Percentiles rank a stretch among this genome's conserved stretches.
phyloP scores from a whole-genome alignment of 495 filamentous ascomycete species.

The Penicillium coprophilum region DNA sequence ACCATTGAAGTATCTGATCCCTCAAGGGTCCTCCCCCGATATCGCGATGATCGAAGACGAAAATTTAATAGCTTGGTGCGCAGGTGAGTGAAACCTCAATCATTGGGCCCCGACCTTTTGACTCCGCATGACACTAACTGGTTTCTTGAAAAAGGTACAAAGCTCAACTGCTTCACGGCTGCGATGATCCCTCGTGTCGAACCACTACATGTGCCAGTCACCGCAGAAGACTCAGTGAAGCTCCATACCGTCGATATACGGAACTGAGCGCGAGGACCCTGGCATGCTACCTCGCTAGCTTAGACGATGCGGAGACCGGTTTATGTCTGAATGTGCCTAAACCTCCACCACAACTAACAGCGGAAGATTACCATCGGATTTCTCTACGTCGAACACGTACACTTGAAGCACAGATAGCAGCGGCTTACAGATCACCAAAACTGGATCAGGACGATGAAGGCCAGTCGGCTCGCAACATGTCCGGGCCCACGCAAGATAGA shows the following conservation, averaged over 20 bases:
- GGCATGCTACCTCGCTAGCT: conserved; percentile 73
- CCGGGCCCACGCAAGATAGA: neutral
- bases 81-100: conserved; percentile 38
- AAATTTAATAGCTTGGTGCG: conserved; percentile 55
- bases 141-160: conserved; percentile 61
- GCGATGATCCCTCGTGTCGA: conserved; percentile 64
- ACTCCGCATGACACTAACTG: conserved; percentile 9
- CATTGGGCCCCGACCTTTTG: conserved; percentile 10
- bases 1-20: conserved; percentile 51
- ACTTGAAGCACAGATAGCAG: conserved; percentile 21
- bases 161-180: conserved; percentile 80
- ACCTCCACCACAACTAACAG: conserved; percentile 30
- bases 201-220: conserved; percentile 81
- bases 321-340: conserved; percentile 62
- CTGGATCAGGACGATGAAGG: neutral
- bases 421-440: neutral
- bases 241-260: conserved; percentile 71
- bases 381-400: conserved; percentile 33
- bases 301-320: conserved; percentile 71
- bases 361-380: conserved; percentile 29
- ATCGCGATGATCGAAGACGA: conserved; percentile 50
- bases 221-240: conserved; percentile 62
- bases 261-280: conserved; percentile 70
- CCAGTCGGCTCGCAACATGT: neutral
- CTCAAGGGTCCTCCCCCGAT: conserved; percentile 46